phyloP scores from a whole-genome alignment of 148 eudicot genomes.

The Polygonum aviculare region DNA sequence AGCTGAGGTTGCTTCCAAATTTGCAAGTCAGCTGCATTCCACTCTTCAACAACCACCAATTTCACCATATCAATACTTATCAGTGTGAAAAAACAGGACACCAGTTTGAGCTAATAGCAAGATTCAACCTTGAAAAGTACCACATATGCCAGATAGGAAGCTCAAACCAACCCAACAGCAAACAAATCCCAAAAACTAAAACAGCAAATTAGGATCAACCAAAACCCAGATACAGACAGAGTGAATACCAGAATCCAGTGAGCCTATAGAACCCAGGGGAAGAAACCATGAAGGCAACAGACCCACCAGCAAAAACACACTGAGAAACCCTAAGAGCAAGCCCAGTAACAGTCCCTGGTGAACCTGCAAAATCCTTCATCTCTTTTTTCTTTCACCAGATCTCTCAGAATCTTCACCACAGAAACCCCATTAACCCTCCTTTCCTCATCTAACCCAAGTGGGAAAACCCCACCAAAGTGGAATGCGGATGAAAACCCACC shows the following conservation, averaged over 20 bases:
- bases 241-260: conserved; percentile 64
- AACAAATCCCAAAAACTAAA: too few relatives aligned
- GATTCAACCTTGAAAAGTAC: not conserved
- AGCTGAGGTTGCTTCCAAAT: not conserved
- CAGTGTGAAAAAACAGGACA: too few relatives aligned
- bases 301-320: conserved; percentile 51
- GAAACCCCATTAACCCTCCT: not conserved
- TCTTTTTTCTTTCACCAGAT: conserved; percentile 4
- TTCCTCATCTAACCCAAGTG: not conserved
- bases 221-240: not conserved
- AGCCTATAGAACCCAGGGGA: conserved; percentile 39
- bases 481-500: not conserved
- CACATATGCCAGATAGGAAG: not conserved
- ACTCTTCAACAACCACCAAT: not conserved
- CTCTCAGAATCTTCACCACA: not conserved
- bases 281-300: conserved; percentile 54
- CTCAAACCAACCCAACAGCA: not conserved
- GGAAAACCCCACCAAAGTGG: not conserved
- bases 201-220: not conserved
- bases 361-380: conserved; percentile 70
- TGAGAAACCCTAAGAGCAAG: conserved; percentile 47
- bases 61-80: not conserved
- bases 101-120: not conserved
- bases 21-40: too few relatives aligned
- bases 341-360: conserved; percentile 58